phyloP scores from a whole-genome alignment of 1,284 basidiomycete genomes.

The Xerocomus amazonicus region DNA sequence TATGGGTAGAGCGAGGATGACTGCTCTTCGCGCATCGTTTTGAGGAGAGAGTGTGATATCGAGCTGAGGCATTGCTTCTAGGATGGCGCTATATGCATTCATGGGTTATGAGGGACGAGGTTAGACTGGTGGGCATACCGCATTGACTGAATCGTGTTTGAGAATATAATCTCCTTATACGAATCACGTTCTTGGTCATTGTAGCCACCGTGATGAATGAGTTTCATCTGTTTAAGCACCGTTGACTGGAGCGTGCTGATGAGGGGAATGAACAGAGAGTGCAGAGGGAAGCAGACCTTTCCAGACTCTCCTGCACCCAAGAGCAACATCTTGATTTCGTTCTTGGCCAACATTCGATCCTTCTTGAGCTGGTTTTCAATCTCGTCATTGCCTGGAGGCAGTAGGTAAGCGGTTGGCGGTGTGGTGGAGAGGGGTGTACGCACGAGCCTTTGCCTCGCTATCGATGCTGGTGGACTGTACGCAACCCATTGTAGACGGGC shows the following conservation, averaged over 20 bases:
- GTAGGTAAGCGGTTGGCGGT: not conserved
- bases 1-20: conserved; percentile 77
- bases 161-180: conserved; percentile 97
- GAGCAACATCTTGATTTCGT: conserved; percentile 92
- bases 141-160: conserved; percentile 96
- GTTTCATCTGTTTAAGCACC: conserved; percentile 94
- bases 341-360: conserved; percentile 88
- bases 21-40: conserved; percentile 74
- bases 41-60: conserved; percentile 59
- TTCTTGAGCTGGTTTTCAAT: conserved; percentile 95
- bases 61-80: conserved; percentile 79
- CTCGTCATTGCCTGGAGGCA: conserved; percentile 77
- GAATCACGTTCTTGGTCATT: conserved; percentile 88
- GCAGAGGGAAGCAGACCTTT: conserved; percentile 49
- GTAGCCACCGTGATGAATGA: conserved; percentile 91
- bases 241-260: conserved; percentile 58
- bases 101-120: not conserved
- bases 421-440: conserved; percentile 35
- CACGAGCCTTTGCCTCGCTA: conserved; percentile 79
- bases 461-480: conserved; percentile 68
- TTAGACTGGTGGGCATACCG: conserved; percentile 46
- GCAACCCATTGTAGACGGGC: conserved; percentile 58
- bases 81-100: conserved; percentile 62
- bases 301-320: conserved; percentile 93
- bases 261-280: not conserved